Evolutionary conservation across 129 eudicot genomes (phyloP).

Genomic region (Flaveria brownii): DNA sequence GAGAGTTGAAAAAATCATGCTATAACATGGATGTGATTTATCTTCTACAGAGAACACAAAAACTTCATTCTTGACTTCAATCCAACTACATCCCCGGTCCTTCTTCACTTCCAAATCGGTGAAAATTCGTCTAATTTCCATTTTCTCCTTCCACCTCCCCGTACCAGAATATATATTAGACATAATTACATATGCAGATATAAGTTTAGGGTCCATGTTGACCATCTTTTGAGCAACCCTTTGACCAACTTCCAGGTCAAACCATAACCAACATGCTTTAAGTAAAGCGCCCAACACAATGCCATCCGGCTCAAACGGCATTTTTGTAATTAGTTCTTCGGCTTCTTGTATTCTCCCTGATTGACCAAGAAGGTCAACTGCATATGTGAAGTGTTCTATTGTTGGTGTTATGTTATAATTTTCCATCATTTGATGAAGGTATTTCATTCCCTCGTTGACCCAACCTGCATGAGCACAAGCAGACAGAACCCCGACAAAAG

Average conservation of each 20-base stretch:
- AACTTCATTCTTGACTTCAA: slow-evolving; percentile 50
- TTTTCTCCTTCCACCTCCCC: slow-evolving; percentile 61
- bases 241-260: slow-evolving; percentile 58
- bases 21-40: slow-evolving; percentile 47
- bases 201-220: slow-evolving; percentile 39
- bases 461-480: slow-evolving; percentile 60
- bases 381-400: slow-evolving; percentile 66
- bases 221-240: slow-evolving; percentile 58
- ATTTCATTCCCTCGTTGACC: slow-evolving; percentile 50
- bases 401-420: slow-evolving; percentile 48
- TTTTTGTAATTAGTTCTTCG: slow-evolving; percentile 51
- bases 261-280: slow-evolving; percentile 68
- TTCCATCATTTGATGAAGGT: slow-evolving; percentile 45
- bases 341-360: slow-evolving; percentile 65
- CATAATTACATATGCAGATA: slow-evolving; percentile 56
- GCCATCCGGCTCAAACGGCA: slow-evolving; percentile 55
- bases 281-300: slow-evolving; percentile 54
- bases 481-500: slow-evolving; percentile 61
- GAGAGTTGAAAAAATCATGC: slow-evolving; percentile 42
- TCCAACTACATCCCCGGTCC: slow-evolving; percentile 41
- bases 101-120: slow-evolving; percentile 47
- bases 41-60: slow-evolving; percentile 58
- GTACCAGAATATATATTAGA: slow-evolving; percentile 62
- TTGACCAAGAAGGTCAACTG: slow-evolving; percentile 68
- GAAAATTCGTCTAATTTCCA: slow-evolving; percentile 40